Conservation (phyloP, 2,329 filamentous ascomycete genomes). For the Westerdykella aurantiaca region DNA sequence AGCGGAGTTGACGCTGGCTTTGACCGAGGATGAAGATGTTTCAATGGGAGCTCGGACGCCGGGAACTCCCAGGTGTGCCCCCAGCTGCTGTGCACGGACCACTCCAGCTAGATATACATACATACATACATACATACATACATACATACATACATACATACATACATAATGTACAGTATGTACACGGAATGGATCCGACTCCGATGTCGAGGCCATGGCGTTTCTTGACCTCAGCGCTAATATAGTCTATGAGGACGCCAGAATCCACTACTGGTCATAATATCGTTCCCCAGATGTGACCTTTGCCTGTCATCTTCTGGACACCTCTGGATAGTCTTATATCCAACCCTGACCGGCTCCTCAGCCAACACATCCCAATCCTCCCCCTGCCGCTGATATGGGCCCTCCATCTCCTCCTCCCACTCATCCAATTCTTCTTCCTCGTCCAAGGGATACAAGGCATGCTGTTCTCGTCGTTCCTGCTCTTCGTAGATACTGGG, state of each 20-base stretch:
- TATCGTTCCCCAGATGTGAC: background rate
- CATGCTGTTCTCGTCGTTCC: constrained; percentile 1
- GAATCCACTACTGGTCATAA: constrained; percentile 31
- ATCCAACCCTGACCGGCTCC: too few species aligned
- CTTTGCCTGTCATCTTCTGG: too few species aligned
- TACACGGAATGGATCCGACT: too few species aligned
- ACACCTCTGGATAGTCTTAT: too few species aligned
- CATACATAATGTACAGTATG: too few species aligned
- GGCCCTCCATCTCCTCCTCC: background rate
- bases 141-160: too few species aligned
- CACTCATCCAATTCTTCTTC: background rate
- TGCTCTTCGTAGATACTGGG: constrained; percentile 22
- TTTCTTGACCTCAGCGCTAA: constrained; percentile 20
- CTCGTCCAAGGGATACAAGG: constrained; percentile 2
- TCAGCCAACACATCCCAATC: too few species aligned
- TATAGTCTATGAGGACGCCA: constrained; percentile 45
- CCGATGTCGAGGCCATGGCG: too few species aligned
- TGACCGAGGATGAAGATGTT: constrained; percentile 23
- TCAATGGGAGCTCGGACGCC: background rate
- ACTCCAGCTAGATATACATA: too few species aligned
- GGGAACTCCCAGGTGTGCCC: too few species aligned
- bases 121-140: too few species aligned
- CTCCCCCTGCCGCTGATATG: too few species aligned
- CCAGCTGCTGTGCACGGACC: constrained; percentile 6
- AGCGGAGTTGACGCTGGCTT: constrained; percentile 7